Base-by-base conservation (phyloP, 179 eudicot genomes). In the Spinacia oleracea region DNA sequence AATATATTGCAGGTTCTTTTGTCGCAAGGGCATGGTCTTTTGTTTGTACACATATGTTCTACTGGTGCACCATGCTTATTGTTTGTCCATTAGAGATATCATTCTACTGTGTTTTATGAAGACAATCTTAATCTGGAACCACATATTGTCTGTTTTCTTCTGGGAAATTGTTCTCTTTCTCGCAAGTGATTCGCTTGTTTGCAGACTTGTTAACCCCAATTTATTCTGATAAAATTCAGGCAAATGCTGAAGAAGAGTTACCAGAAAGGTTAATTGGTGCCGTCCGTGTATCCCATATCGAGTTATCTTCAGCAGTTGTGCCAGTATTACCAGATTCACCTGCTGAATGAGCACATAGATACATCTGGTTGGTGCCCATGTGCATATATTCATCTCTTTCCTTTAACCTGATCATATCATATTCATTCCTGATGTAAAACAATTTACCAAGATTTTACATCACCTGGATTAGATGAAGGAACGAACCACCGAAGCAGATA, bases 231-330 rank as follows among this genome's bases (percentile, higher is more conserved):
- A 58, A n/a, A n/a, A 34, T 66, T 27, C 87, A 96, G 99, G 99
- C 91, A 73, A 96, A 93, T 81, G 83, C 90, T 0, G 74, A 83
- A 16, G 96, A 92, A 66, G 99, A 96, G 87, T 85, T 96, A 81
- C 99, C 99, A 67, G 99, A 96, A 90, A 90, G 88, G 75, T 83
- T 96, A 67, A 88, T 96, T 51, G 96, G 99, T 45, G 99, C 99
- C 6, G 93, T 96, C 72, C 95, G 99, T 66, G 92, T 86, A 70
- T 91, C 96, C 74, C 99, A 96, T 81, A 85, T 96, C 63, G 97
- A 96, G 83, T 82, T 96, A 77, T 91, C 96, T 27, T 90, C 99
- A 73, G 98, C 99, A 70, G 82, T 91, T 73, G 92, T 88, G 67
- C 97, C 98, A 15, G 85, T 86, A 69, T 78, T 87, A 64, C 80